Conservation (phyloP, 306 rosid genomes). For the Cyamopsis tetragonoloba region DNA sequence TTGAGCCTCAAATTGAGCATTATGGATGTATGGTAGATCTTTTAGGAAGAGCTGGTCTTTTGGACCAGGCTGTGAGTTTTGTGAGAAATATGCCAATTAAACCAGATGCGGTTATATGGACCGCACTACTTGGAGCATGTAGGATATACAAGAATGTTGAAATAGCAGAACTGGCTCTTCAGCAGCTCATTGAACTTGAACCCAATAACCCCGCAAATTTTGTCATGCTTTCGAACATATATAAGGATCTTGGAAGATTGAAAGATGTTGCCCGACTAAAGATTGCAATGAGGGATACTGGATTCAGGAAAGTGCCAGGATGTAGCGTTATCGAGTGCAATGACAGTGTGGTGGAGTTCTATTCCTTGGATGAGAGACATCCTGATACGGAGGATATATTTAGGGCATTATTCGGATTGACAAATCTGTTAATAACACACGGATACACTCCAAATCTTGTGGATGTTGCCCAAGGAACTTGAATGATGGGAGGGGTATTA, state of each 20-base stretch:
- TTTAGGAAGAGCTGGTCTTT: conserved; percentile 51
- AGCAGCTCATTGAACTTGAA: conserved; percentile 60
- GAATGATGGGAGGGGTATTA: conserved; percentile 8
- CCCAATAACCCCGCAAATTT: conserved; percentile 74
- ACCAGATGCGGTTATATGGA: conserved; percentile 51
- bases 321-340: conserved; percentile 46
- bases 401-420: conserved; percentile 37
- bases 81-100: conserved; percentile 64
- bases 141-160: conserved; percentile 44
- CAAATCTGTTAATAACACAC: conserved; percentile 29
- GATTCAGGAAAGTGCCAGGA: conserved; percentile 42
- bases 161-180: conserved; percentile 54
- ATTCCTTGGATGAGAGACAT: conserved; percentile 52
- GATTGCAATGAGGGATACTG: conserved; percentile 67
- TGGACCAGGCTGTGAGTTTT: conserved; percentile 55
- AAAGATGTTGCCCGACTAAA: conserved; percentile 69
- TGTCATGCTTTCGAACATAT: conserved; percentile 72
- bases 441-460: conserved; percentile 41
- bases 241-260: conserved; percentile 74
- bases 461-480: conserved; percentile 29
- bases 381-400: conserved; percentile 36
- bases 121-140: conserved; percentile 41
- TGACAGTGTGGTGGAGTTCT: conserved; percentile 42
- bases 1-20: conserved; percentile 46
- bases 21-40: conserved; percentile 53